Base-by-base conservation (phyloP, 208 protist species). In the Acanthamoeba healyi region DNA sequence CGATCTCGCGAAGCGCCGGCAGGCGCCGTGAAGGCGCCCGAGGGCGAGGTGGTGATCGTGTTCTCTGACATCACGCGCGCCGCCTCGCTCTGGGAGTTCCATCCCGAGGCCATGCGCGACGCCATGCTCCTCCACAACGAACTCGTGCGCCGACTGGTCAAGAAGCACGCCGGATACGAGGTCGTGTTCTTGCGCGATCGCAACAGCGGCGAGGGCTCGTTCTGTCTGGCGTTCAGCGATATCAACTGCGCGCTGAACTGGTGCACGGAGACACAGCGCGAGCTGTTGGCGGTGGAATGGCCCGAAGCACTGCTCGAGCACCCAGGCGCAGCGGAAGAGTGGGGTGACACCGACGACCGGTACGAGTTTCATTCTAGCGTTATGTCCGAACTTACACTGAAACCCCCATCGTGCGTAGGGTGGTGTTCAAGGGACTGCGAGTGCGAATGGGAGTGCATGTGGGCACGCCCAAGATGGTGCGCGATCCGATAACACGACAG, bases 21-120 rank as follows among this genome's bases (percentile, higher is more conserved):
- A 24, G 77, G 42, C n/a, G 34, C 26, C 0, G 34, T 40, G n/a
- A 51, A 58, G 44, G 26, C 77, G n/a, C 77, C 77, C 9, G 77
- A 86, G 84, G 84, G 84, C 22, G 84, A 91, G 32, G 84, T 91
- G 29, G 61, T 74, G 22, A 65, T 91, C 51, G 84, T 70, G 54
- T 91, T 91, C 38, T 74, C 84, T 7, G 84, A 91, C 61, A 91
- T 91, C 61, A 70, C 84, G 0, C 74, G 74, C 46, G 74, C 84
- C 26, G 84, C 51, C 0, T 91, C 84, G 26, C 42, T 91, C n/a
- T 91, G 84, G 84, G 84, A 91, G 32, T 65, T 70, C 84, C 4
- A 91, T 17, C 15, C 84, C 15, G 54, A 22, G 22, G 84, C 84
- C 34, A 91, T 91, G 84, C 84, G 51, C 40, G 84, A 91, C 42